Base-by-base conservation (phyloP, 331 rosid species). In the Spiraea crenata region DNA sequence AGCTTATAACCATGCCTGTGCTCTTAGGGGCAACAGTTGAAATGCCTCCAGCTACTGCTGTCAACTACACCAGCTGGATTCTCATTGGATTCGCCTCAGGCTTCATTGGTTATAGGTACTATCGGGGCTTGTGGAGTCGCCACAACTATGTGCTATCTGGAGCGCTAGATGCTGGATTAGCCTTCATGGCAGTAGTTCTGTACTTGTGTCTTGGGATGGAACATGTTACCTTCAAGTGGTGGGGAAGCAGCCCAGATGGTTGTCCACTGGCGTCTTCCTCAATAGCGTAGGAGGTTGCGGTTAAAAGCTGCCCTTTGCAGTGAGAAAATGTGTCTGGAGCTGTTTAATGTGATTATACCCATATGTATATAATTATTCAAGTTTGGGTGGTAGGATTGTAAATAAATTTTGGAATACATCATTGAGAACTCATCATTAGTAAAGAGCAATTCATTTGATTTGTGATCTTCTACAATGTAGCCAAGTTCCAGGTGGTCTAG, bases 111-210 rank as follows among this genome's bases (percentile, higher is more conserved):
- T 89, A 79, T 51, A 70, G 93, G 46, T 80, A 86, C 73, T 62
- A 85, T 48, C 91, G 86, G 4, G 74, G 68, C 3, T 86, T 85
- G 92, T 87, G 97, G 97, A 83, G 74, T 13, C 75, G 88, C 40
- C 84, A 89, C 71, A 88, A 90, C 70, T 87, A 84, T 49, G 80
- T 85, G 57, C 71, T 89, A 4, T 81, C 92, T 10, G 96, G 89
- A 19, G 85, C 89, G 11, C 90, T 92, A 57, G 96, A 92, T 73
- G 89, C 96, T 49, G 96, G 96, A 56, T 80, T 92, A 59, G 93
- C 90, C 56, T 87, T 84, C 79, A 92, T 91, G 93, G 97, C 86
- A 10, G 91, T 91, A 37, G 60, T 85, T 65, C 63, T 87, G 40
- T 87, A 91, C 79, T 76, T 89, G 66, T 80, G 92, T 70, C 76